These are phyloP conservation scores for Tephrocybe sp. DNA, from an alignment of 768 basidiomycete genomes.

Conservation along the genomic window DNA sequence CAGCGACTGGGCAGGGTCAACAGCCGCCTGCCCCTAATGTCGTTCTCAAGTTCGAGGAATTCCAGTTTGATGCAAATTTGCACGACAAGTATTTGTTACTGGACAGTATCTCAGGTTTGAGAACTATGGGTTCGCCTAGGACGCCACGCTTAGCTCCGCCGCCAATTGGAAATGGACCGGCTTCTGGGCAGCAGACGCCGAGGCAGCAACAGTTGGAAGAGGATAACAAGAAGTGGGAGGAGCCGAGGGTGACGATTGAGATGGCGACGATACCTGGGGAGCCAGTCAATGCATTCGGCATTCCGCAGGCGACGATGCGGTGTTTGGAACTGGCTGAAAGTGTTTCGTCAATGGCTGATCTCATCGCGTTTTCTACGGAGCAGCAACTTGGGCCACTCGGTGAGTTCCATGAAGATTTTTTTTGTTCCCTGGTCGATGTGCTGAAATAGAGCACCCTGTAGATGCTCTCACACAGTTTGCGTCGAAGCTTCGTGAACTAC, in stretches of 20 bases:
- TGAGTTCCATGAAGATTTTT: conserved; percentile 43
- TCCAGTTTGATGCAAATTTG: conserved; percentile 70
- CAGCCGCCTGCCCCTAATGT: conserved; percentile 22
- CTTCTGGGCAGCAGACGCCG: conserved; percentile 8
- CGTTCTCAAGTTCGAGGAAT: conserved; percentile 66
- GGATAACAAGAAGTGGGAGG: conserved; percentile 66
- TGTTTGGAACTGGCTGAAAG: conserved; percentile 87
- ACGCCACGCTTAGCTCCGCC: conserved; percentile 28
- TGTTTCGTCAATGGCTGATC: conserved; percentile 76
- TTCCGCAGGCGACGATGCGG: conserved; percentile 87
- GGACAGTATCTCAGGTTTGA: conserved; percentile 56
- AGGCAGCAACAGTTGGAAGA: conserved; percentile 31
- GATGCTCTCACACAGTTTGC: conserved; percentile 43
- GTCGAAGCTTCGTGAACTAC: conserved; percentile 36
- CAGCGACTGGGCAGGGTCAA: not conserved
- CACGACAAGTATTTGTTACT: conserved; percentile 78
- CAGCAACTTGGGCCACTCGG: conserved; percentile 61
- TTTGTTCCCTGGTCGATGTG: conserved; percentile 10
- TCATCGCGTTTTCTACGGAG: conserved; percentile 65
- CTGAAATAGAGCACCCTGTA: conserved; percentile 19
- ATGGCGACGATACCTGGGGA: conserved; percentile 72
- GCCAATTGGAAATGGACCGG: conserved; percentile 23
- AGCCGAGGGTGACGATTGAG: conserved; percentile 60
- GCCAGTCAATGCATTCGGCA: conserved; percentile 86
- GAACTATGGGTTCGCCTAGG: conserved; percentile 42